These are phyloP conservation scores for Candida sanyaensis DNA, from an alignment of 1,139 yeast genomes.

Conservation along the genomic window DNA sequence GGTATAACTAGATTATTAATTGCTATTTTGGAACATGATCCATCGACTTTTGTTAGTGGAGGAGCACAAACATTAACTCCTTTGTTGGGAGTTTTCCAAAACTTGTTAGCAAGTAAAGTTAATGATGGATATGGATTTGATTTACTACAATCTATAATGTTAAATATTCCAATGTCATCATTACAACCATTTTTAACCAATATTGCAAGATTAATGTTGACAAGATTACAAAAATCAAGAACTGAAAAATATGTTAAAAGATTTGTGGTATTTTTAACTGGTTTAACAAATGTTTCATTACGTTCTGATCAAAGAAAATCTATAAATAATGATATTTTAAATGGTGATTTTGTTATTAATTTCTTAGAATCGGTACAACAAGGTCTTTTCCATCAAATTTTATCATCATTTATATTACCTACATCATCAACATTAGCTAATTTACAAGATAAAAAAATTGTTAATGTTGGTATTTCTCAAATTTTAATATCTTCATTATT, in stretches of 20 bases:
- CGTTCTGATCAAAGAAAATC: constrained; percentile 22
- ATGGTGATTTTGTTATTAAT: constrained; percentile 54
- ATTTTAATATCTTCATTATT: constrained; percentile 24
- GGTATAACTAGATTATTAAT: constrained; percentile 82
- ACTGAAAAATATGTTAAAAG: constrained; percentile 81
- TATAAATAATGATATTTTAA: constrained; percentile 21
- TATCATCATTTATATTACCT: constrained; percentile 64
- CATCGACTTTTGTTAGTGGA: constrained; percentile 45
- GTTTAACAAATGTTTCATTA: constrained; percentile 47
- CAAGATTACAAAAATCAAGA: constrained; percentile 76
- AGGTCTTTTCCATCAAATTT: constrained; percentile 67
- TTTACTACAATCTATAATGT: constrained; percentile 67
- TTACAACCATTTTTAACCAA: constrained; percentile 66
- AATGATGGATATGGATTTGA: constrained; percentile 87
- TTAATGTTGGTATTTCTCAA: constrained; percentile 72
- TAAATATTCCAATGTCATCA: constrained; percentile 51
- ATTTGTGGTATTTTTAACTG: constrained; percentile 65
- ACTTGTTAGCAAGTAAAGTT: constrained; percentile 79
- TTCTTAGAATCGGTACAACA: constrained; percentile 65
- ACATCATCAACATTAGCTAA: constrained; percentile 67
- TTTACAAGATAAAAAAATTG: constrained; percentile 71
- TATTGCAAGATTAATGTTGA: constrained; percentile 72
- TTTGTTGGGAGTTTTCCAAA: constrained; percentile 94
- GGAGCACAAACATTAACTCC: constrained; percentile 57
- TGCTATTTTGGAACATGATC: constrained; percentile 68